phyloP scores from a whole-genome alignment of 495 filamentous ascomycete species.

The Xylaria venustula region DNA sequence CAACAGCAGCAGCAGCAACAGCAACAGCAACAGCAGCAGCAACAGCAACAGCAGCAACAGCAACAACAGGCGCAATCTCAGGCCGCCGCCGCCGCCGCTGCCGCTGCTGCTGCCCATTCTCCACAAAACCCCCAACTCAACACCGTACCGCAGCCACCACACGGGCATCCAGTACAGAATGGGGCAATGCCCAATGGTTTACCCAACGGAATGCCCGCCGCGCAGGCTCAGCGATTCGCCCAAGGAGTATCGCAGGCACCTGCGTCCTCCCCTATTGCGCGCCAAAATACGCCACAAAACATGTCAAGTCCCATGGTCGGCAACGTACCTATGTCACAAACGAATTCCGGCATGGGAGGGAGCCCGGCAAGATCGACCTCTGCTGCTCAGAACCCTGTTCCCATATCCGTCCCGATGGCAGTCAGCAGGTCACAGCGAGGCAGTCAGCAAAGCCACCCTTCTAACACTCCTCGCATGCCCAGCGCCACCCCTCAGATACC shows the following conservation, averaged over 20 bases:
- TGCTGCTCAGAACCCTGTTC: slow-evolving; percentile 68
- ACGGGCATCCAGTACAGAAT: slow-evolving; percentile 44
- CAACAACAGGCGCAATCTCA: slow-evolving; percentile 41
- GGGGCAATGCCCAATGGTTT: slow-evolving; percentile 46
- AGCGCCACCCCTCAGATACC: slow-evolving; percentile 76
- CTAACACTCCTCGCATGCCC: slow-evolving; percentile 78
- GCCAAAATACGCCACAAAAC: slow-evolving; percentile 75
- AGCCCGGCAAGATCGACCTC: slow-evolving; percentile 77
- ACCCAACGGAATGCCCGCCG: slow-evolving; percentile 24
- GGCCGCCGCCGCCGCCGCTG: slow-evolving; percentile 29
- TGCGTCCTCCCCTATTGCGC: slow-evolving; percentile 74
- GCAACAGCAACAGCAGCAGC: slow-evolving; percentile 28
- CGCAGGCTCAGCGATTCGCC: slow-evolving; percentile 54
- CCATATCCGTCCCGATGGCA: slow-evolving; percentile 60
- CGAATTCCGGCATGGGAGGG: slow-evolving; percentile 75
- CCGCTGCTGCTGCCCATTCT: slow-evolving; percentile 43
- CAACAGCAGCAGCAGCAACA: slow-evolving; percentile 40
- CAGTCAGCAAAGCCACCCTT: slow-evolving; percentile 75
- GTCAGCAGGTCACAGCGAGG: slow-evolving; percentile 72
- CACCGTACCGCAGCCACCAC: slow-evolving; percentile 27
- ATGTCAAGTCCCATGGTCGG: slow-evolving; percentile 74
- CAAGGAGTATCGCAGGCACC: slow-evolving; percentile 65
- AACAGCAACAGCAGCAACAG: slow-evolving; percentile 34
- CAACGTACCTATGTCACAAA: slow-evolving; percentile 73
- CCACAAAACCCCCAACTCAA: slow-evolving; percentile 24